phyloP scores from a whole-genome alignment of 495 filamentous ascomycete species.

The Oidiodendron maius region DNA sequence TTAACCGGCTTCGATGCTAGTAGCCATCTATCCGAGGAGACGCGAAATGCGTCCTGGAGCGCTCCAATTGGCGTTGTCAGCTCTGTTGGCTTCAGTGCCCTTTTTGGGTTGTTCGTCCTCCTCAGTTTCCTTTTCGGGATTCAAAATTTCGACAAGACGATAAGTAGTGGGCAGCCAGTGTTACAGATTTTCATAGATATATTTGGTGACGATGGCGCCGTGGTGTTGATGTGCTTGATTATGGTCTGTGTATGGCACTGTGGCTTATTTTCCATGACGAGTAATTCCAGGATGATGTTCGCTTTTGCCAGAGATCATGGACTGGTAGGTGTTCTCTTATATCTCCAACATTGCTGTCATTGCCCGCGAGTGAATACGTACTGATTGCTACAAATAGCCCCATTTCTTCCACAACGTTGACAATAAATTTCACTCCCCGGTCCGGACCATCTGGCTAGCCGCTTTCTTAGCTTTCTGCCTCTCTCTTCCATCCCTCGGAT shows the following conservation, averaged over 20 bases:
- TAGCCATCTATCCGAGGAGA: conserved; percentile 56
- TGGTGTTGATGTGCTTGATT: conserved; percentile 50
- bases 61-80: conserved; percentile 57
- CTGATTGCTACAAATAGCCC: conserved; percentile 22
- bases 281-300: conserved; percentile 61
- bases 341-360: too few relatives aligned
- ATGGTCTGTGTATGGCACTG: conserved; percentile 58
- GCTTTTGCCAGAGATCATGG: conserved; percentile 51
- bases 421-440: conserved; percentile 39
- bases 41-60: conserved; percentile 50
- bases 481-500: conserved; percentile 54
- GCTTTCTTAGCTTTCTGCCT: conserved; percentile 52
- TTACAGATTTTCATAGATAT: conserved; percentile 52
- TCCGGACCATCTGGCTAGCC: conserved; percentile 52
- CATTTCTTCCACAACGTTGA: conserved; percentile 45
- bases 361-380: too few relatives aligned
- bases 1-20: conserved; percentile 50
- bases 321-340: conserved; percentile 34
- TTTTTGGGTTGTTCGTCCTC: conserved; percentile 61
- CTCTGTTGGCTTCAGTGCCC: conserved; percentile 48
- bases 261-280: conserved; percentile 52
- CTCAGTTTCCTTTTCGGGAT: conserved; percentile 53
- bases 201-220: conserved; percentile 47
- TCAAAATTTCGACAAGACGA: conserved; percentile 44
- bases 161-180: conserved; percentile 45